phyloP scores from a whole-genome alignment of 495 filamentous ascomycete species.

The Penicillium maclennaniae region DNA sequence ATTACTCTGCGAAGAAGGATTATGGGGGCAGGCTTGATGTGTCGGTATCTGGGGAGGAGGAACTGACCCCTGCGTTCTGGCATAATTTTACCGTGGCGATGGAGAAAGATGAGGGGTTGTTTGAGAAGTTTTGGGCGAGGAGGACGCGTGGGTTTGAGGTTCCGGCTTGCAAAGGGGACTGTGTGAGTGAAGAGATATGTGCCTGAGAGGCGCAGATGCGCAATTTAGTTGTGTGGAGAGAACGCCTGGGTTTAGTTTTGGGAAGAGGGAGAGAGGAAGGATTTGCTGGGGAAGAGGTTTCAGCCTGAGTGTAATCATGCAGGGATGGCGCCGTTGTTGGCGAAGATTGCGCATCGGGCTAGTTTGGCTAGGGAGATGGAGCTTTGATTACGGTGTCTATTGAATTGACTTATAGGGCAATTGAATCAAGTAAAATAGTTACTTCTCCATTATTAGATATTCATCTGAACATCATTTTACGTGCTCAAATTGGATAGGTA shows the following conservation, averaged over 20 bases:
- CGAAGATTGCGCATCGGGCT: constrained; percentile 17
- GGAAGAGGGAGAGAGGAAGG: constrained; percentile 11
- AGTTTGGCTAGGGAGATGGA: constrained; percentile 4
- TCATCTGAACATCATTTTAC: neutral
- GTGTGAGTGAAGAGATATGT: constrained; percentile 39
- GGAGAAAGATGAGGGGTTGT: constrained; percentile 30
- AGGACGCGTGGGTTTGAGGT: constrained; percentile 35
- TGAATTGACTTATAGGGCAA: neutral
- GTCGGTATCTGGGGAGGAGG: constrained; percentile 5
- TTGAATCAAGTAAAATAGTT: neutral
- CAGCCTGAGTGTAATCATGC: constrained; percentile 25
- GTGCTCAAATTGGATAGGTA: neutral
- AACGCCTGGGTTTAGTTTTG: constrained; percentile 21
- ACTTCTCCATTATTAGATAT: neutral
- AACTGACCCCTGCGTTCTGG: constrained; percentile 56
- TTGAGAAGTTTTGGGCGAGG: constrained; percentile 37
- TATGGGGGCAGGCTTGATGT: constrained; percentile 32
- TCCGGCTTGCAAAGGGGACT: constrained; percentile 29
- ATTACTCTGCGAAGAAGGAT: constrained; percentile 51
- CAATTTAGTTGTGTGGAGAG: constrained; percentile 29
- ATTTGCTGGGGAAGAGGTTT: neutral
- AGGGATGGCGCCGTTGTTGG: constrained; percentile 22
- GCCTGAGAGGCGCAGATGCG: constrained; percentile 36
- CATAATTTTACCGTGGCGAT: constrained; percentile 51
- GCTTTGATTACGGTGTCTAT: neutral